Evolutionary conservation across 2,329 filamentous ascomycete genomes (phyloP), one percentile per base, ranked within the genome.

Genomic region (Sordariomycetes sp.): DNA sequence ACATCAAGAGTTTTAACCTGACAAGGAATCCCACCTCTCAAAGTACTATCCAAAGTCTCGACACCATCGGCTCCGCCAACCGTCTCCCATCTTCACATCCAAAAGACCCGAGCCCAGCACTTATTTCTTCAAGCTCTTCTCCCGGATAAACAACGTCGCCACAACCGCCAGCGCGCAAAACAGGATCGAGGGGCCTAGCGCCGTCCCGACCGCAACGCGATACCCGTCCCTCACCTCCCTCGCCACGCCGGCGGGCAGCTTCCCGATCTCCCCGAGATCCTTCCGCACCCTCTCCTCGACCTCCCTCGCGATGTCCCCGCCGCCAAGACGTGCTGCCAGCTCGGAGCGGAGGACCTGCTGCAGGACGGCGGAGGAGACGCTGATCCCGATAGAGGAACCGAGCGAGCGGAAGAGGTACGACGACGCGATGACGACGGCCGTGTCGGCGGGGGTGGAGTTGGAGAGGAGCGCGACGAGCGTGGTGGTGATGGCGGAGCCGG

Each of bases 371-470:
- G 86, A 82, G 55, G 80, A 80, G 58, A 89, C 72, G n/a, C 85
- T 86, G 57, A 90, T 75, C 12, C 87, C 88, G 58, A 90, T 73
- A 7, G 85, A 86, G n/a, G 88, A 76, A n/a, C 87, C 89, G 0
- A 91, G 74, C 1, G 85, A 86, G 45, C 88, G 83, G 74, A 92
- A 92, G 25, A 92, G 80, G 69, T 92, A 92, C 22, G 84, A 87
- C 67, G 86, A 90, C 8, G 89, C 88, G 17, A 88, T 87, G 3
- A 84, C 86, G 1, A 91, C 80, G 1, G 89, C 87, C 60, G 87
- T 83, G 62, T 91, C 87, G 51, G 81, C 76, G 2, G 76, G 73
- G 1, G 79, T 72, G 0, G 85, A 80, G 65, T 90, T 89, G 35
- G 87, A 83, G 61, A 91, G 81, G 42, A 90, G 74, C 1, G 78